A percentile compares a stretch with the other conserved stretches of the same genome.
Conservation (phyloP, 2,329 filamentous ascomycete genomes). For the Chaetomium strumarium region DNA sequence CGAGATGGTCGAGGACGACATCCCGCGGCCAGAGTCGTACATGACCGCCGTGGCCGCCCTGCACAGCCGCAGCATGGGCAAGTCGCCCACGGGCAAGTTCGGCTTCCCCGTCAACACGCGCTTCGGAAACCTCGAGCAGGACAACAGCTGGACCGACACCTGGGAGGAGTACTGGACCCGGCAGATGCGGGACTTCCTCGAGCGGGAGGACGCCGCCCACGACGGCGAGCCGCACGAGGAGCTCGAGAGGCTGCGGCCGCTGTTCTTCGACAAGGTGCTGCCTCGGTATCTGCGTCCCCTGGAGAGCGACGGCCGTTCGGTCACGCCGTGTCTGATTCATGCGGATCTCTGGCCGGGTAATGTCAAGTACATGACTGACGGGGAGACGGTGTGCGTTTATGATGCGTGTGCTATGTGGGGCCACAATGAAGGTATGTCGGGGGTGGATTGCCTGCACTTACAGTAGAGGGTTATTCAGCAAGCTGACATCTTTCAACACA, state of each 20-base stretch:
- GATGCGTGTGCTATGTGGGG: slow-evolving; percentile 25
- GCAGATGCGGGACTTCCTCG: slow-evolving; percentile 21
- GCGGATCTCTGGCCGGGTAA: slow-evolving; percentile 27
- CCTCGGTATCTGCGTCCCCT: slow-evolving; percentile 24
- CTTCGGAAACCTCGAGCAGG: slow-evolving; percentile 18
- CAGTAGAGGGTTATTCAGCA: not conserved
- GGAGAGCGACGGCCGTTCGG: slow-evolving; percentile 22
- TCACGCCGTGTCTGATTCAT: slow-evolving; percentile 25
- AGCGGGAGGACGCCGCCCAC: slow-evolving; percentile 19
- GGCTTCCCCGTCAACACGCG: slow-evolving; percentile 21
- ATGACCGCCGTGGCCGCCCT: slow-evolving; percentile 20
- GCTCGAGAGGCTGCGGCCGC: slow-evolving; percentile 13
- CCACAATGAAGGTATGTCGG: slow-evolving; percentile 23
- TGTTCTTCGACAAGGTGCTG: slow-evolving; percentile 24
- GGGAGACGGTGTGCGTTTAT: slow-evolving; percentile 20
- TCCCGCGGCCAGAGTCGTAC: slow-evolving; percentile 20
- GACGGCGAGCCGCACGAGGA: slow-evolving; percentile 15
- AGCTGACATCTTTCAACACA: not conserved
- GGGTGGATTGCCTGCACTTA: too few species aligned
- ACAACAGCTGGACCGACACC: slow-evolving; percentile 22
- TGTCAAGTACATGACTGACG: slow-evolving; percentile 17
- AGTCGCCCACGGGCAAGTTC: slow-evolving; percentile 22
- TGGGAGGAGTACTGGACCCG: slow-evolving; percentile 25
- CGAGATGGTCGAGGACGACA: slow-evolving; percentile 22
- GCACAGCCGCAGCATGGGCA: slow-evolving; percentile 25